Evolutionary conservation across 2,329 filamentous ascomycete genomes (phyloP).

Genomic region (Monilinia vaccinii-corymbosi): DNA sequence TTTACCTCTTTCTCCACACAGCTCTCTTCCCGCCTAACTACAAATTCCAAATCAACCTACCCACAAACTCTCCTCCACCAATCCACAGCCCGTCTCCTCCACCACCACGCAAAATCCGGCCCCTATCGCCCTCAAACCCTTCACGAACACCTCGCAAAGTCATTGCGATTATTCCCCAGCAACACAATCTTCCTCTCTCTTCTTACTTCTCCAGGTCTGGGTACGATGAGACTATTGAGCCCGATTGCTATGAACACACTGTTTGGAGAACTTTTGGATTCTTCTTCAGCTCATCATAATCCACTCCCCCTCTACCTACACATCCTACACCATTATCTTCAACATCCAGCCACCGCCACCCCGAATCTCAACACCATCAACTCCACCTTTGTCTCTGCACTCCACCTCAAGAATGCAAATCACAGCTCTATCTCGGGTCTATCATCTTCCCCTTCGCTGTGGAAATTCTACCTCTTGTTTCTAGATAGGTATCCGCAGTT

Average conservation of each 20-base stretch:
- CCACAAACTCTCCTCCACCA: slow-evolving; percentile 61
- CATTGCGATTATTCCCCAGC: slow-evolving; percentile 56
- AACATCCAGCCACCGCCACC: slow-evolving; percentile 21
- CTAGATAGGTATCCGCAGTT: slow-evolving; percentile 34
- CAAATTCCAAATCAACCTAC: slow-evolving; percentile 19
- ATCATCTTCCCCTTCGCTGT: slow-evolving; percentile 34
- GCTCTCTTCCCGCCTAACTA: slow-evolving; percentile 33
- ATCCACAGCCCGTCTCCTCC: slow-evolving; percentile 55
- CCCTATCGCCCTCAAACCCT: slow-evolving; percentile 61
- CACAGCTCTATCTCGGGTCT: slow-evolving; percentile 29
- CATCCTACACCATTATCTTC: slow-evolving; percentile 22
- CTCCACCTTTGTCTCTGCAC: not conserved
- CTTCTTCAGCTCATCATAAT: slow-evolving; percentile 25
- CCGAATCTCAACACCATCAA: not conserved
- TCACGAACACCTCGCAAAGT: slow-evolving; percentile 50
- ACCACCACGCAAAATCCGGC: slow-evolving; percentile 49
- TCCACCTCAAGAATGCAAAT: slow-evolving; percentile 28
- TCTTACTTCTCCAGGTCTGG: slow-evolving; percentile 37
- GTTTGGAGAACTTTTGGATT: not conserved
- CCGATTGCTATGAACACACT: not conserved
- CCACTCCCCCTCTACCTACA: slow-evolving; percentile 44
- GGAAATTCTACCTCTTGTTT: slow-evolving; percentile 44
- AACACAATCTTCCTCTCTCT: slow-evolving; percentile 70
- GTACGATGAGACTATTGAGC: not conserved
- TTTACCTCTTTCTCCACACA: slow-evolving; percentile 36